A percentile compares a stretch with the other conserved stretches of the same genome.
Evolutionary conservation across 2,329 filamentous ascomycete species (phyloP).

Genomic region (Penicillium griseofulvum): DNA sequence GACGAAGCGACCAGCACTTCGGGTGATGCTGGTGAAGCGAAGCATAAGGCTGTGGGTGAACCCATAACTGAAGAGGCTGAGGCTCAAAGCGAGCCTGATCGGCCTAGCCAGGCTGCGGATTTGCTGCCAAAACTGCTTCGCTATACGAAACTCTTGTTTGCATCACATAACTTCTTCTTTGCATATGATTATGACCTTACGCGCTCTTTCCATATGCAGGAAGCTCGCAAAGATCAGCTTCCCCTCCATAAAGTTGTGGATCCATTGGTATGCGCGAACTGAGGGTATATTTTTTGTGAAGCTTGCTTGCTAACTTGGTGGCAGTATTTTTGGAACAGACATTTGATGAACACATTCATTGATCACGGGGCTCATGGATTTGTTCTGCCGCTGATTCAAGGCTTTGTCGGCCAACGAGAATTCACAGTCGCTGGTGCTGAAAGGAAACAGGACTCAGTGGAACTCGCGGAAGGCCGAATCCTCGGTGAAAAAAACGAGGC

Average conservation of each 20-base stretch:
- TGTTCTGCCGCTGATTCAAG: conserved; percentile 82
- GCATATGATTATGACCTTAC: conserved; percentile 95
- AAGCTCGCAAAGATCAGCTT: conserved; percentile 44
- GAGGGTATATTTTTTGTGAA: not conserved
- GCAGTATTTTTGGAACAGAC: conserved; percentile 85
- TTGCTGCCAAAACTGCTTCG: conserved; percentile 81
- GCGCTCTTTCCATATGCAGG: conserved; percentile 53
- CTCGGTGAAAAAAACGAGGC: conserved; percentile 45
- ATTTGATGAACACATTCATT: conserved; percentile 71
- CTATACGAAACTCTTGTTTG: conserved; percentile 80
- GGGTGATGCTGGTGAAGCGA: conserved; percentile 4
- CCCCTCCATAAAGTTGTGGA: conserved; percentile 73
- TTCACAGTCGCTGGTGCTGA: conserved; percentile 65
- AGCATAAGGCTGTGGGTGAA: conserved; percentile 12
- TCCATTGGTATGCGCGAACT: conserved; percentile 49
- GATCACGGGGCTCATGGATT: conserved; percentile 69
- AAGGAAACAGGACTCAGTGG: conserved; percentile 14
- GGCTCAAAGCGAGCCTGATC: conserved; percentile 6
- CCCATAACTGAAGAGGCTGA: conserved; percentile 7
- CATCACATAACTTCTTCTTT: conserved; percentile 86
- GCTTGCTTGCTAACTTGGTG: conserved; percentile 7
- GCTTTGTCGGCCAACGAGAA: conserved; percentile 82
- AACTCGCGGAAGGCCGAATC: conserved; percentile 29
- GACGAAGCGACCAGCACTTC: conserved; percentile 22
- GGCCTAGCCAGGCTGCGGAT: conserved; percentile 45